A percentile compares a stretch with the other conserved stretches of the same genome.
These are phyloP conservation scores for Zanthoxylum bungeanum DNA, from an alignment of 345 rosid species.

Conservation along the genomic window DNA sequence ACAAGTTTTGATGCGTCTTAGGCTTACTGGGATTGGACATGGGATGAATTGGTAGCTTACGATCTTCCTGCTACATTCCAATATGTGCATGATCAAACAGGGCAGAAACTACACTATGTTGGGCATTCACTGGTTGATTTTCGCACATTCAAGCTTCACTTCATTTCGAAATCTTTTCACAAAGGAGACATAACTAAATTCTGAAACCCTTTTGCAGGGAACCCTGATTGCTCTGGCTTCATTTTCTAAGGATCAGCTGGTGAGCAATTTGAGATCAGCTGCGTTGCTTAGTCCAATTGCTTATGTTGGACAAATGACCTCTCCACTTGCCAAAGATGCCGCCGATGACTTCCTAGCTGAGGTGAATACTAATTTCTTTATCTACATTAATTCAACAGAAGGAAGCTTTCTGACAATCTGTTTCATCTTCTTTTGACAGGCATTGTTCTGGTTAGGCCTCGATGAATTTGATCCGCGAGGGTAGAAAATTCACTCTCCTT, in stretches of 20 bases:
- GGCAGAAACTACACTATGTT: constrained; percentile 45
- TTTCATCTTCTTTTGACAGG: constrained; percentile 28
- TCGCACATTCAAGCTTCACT: not conserved
- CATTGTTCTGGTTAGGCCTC: constrained; percentile 32
- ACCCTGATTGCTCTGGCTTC: constrained; percentile 53
- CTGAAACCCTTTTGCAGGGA: constrained; percentile 26
- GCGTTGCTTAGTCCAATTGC: constrained; percentile 50
- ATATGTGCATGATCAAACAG: constrained; percentile 36
- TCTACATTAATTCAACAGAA: not conserved
- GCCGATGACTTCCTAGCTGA: constrained; percentile 38
- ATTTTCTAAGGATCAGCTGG: constrained; percentile 33
- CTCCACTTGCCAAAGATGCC: constrained; percentile 34
- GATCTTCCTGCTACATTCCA: constrained; percentile 53
- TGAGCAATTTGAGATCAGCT: constrained; percentile 48
- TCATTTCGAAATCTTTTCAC: not conserved
- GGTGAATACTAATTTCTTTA: constrained; percentile 21
- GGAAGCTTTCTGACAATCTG: not conserved
- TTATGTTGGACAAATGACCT: constrained; percentile 37
- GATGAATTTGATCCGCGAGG: constrained; percentile 39
- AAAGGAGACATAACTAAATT: not conserved
- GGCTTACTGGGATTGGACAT: constrained; percentile 61
- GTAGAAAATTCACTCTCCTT: constrained; percentile 20
- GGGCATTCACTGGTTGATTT: constrained; percentile 49
- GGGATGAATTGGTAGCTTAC: constrained; percentile 46
- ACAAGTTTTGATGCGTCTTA: constrained; percentile 7